Conservation (phyloP, 2,329 filamentous ascomycete genomes). For the Bisporella sp. region DNA sequence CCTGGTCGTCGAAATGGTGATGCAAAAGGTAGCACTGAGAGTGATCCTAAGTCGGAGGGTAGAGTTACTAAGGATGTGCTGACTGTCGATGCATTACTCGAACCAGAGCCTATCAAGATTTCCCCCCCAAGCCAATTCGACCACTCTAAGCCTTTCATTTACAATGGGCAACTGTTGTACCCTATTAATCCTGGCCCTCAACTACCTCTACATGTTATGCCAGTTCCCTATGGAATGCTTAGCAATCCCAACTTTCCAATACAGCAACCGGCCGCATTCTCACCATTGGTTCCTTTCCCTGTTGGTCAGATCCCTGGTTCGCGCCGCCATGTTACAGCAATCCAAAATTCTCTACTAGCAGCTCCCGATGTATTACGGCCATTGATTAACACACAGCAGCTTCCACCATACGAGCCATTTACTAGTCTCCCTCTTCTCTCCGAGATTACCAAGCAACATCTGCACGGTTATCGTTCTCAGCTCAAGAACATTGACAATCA, state of each 20-base stretch:
- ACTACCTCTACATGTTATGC: constrained; percentile 15
- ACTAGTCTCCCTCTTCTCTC: constrained; percentile 7
- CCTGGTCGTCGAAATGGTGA: not conserved
- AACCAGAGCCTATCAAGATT: constrained; percentile 19
- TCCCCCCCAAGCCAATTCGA: constrained; percentile 28
- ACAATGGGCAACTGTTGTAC: constrained; percentile 26
- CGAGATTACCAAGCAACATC: constrained; percentile 17
- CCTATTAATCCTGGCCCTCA: constrained; percentile 21
- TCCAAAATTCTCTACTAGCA: constrained; percentile 2
- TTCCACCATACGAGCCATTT: constrained; percentile 6
- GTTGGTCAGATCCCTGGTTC: constrained; percentile 1
- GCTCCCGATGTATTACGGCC: not conserved
- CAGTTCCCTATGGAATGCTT: constrained; percentile 21
- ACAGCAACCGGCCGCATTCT: constrained; percentile 12
- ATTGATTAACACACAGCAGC: not conserved
- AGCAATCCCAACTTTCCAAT: constrained; percentile 18
- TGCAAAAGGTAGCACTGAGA: not conserved
- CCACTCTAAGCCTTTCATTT: constrained; percentile 26
- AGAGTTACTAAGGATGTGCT: not conserved
- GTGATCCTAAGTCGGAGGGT: not conserved
- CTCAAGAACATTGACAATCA: constrained; percentile 52
- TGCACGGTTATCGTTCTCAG: constrained; percentile 37
- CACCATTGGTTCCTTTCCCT: constrained; percentile 2
- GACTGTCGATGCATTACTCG: not conserved
- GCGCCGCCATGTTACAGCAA: not conserved